Evolutionary conservation across 345 rosid species (phyloP).

Genomic region (Linum lewisii): DNA sequence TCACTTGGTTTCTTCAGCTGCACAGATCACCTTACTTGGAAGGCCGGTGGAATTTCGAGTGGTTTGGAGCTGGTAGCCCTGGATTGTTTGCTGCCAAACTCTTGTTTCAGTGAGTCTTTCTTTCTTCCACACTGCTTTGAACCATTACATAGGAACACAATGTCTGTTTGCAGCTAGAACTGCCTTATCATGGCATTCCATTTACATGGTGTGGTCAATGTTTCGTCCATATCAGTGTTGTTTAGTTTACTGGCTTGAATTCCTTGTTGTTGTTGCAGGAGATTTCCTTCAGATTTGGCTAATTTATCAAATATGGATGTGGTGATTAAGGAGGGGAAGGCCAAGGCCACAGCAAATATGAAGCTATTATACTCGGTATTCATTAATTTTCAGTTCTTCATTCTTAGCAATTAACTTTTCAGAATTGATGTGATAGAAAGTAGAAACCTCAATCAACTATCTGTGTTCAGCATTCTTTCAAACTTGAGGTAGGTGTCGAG

Average conservation of each 20-base stretch:
- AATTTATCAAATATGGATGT: constrained; percentile 65
- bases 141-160: no score
- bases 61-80: constrained; percentile 82
- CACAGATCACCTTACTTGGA: constrained; percentile 90
- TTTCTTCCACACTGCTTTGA: neutral
- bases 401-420: neutral
- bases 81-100: constrained; percentile 62
- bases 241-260: constrained; percentile 9
- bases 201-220: neutral
- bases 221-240: constrained; percentile 2
- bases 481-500: no score
- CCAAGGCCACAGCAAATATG: constrained; percentile 49
- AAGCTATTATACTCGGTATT: constrained; percentile 63
- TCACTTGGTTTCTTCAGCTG: constrained; percentile 43
- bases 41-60: constrained; percentile 88
- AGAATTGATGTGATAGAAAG: neutral
- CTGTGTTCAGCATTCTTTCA: neutral
- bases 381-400: neutral
- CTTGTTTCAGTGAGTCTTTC: constrained; percentile 49
- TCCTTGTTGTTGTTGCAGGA: constrained; percentile 34
- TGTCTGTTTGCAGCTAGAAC: no score
- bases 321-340: constrained; percentile 52
- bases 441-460: neutral
- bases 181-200: no score
- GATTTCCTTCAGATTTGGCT: constrained; percentile 67